A percentile compares a stretch with the other conserved stretches of the same genome.
Conservation (phyloP, 768 basidiomycete species). For the Podaxis rugospora region DNA sequence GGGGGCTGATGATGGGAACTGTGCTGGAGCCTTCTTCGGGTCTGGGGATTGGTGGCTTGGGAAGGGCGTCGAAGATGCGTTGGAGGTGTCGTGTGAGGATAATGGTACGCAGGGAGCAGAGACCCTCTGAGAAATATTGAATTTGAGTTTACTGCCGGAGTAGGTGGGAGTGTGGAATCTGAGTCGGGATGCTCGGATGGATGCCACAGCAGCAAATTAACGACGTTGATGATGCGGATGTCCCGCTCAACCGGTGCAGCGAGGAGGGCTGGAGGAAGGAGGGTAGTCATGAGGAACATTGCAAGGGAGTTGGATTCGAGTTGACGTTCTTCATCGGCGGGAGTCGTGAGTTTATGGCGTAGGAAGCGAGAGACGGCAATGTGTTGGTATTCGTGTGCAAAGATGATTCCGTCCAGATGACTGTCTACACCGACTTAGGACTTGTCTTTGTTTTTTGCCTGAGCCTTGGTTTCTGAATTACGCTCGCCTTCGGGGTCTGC, state of each 20-base stretch:
- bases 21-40: slow-evolving; percentile 30
- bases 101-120: slow-evolving; percentile 55
- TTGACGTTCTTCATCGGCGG: slow-evolving; percentile 25
- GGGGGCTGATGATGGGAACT: slow-evolving; percentile 31
- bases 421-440: slow-evolving; percentile 31
- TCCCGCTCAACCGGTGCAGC: slow-evolving; percentile 85
- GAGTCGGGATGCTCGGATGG: slow-evolving; percentile 21
- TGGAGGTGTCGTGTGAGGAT: slow-evolving; percentile 78
- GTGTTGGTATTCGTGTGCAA: slow-evolving; percentile 71
- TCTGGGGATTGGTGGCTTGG: slow-evolving; percentile 42
- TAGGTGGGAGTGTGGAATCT: background rate
- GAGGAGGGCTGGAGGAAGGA: slow-evolving; percentile 75
- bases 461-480: background rate
- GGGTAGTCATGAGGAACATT: slow-evolving; percentile 74
- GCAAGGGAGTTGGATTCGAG: slow-evolving; percentile 45
- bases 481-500: background rate
- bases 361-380: slow-evolving; percentile 43
- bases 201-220: slow-evolving; percentile 73
- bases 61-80: slow-evolving; percentile 74
- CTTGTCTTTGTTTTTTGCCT: background rate
- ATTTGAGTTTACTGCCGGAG: slow-evolving; percentile 10
- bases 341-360: background rate
- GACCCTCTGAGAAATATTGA: slow-evolving; percentile 57
- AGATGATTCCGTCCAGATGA: slow-evolving; percentile 74
- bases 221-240: slow-evolving; percentile 81